phyloP scores from a whole-genome alignment of 495 filamentous ascomycete genomes.

The Neurospora sp. region DNA sequence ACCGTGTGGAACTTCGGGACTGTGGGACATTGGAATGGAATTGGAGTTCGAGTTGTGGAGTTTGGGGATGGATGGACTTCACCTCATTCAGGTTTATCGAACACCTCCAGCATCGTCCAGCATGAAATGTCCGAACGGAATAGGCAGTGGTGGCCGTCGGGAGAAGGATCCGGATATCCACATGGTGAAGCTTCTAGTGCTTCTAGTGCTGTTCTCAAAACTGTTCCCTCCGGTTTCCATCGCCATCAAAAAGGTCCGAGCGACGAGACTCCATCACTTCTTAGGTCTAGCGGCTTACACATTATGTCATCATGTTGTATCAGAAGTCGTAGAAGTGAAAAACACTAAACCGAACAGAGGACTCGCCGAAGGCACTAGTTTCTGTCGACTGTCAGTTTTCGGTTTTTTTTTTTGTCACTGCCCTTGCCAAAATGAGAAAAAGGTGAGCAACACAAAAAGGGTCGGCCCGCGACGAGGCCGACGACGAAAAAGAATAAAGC shows the following conservation, averaged over 20 bases:
- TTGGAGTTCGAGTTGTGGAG: neutral
- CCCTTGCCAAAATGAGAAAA: neutral
- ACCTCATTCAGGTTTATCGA: neutral
- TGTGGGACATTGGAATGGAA: neutral
- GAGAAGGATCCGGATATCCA: neutral
- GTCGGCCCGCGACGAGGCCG: neutral
- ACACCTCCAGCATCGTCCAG: neutral
- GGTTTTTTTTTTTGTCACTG: neutral
- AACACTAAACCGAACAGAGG: neutral
- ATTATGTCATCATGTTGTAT: neutral
- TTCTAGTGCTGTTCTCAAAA: neutral
- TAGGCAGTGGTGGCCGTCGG: neutral
- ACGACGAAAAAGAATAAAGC: neutral
- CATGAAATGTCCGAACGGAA: neutral
- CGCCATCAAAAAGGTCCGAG: neutral
- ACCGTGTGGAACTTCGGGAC: neutral
- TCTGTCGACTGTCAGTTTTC: neutral
- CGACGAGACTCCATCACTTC: neutral
- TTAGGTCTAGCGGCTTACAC: neutral
- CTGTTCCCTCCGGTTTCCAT: neutral
- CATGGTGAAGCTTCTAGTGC: neutral
- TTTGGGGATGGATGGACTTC: neutral
- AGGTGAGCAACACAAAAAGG: neutral
- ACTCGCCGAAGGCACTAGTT: neutral
- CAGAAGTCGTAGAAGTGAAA: neutral